phyloP scores from a whole-genome alignment of 2,329 filamentous ascomycete species.

The Talaromyces sp. region DNA sequence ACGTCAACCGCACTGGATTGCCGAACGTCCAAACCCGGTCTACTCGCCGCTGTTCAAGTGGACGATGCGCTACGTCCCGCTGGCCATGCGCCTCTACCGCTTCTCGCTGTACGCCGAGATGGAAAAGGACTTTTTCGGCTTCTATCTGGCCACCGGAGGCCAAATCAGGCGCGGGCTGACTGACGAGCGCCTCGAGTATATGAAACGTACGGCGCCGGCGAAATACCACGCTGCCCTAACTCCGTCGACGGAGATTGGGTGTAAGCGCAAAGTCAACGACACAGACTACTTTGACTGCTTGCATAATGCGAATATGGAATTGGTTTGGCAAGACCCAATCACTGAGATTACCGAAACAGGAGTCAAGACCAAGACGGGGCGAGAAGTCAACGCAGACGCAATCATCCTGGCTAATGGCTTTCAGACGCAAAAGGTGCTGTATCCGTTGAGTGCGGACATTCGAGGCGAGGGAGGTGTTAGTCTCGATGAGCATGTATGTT shows the following conservation, averaged over 20 bases:
- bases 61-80: conserved; percentile 42
- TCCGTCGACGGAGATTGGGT: conserved; percentile 42
- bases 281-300: conserved; percentile 43
- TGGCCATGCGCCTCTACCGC: conserved; percentile 42
- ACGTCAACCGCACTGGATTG: conserved; percentile 48
- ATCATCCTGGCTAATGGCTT: conserved; percentile 49
- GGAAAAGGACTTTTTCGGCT: conserved; percentile 41
- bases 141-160: conserved; percentile 34
- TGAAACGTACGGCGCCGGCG: conserved; percentile 37
- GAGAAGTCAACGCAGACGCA: conserved; percentile 37
- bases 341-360: conserved; percentile 33
- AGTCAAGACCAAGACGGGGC: conserved; percentile 34
- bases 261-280: conserved; percentile 45
- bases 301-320: conserved; percentile 37
- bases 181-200: conserved; percentile 38
- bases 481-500: conserved; percentile 25
- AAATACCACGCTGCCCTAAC: conserved; percentile 42
- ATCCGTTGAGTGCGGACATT: conserved; percentile 40
- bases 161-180: conserved; percentile 30
- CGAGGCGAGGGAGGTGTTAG: conserved; percentile 33
- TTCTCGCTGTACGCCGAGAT: conserved; percentile 38
- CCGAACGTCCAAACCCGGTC: conserved; percentile 38
- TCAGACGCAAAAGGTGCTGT: conserved; percentile 43
- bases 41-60: conserved; percentile 38
- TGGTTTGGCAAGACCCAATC: conserved; percentile 37